Evolutionary conservation across 768 basidiomycete species (phyloP).

Genomic region (Cyathus striatus): DNA sequence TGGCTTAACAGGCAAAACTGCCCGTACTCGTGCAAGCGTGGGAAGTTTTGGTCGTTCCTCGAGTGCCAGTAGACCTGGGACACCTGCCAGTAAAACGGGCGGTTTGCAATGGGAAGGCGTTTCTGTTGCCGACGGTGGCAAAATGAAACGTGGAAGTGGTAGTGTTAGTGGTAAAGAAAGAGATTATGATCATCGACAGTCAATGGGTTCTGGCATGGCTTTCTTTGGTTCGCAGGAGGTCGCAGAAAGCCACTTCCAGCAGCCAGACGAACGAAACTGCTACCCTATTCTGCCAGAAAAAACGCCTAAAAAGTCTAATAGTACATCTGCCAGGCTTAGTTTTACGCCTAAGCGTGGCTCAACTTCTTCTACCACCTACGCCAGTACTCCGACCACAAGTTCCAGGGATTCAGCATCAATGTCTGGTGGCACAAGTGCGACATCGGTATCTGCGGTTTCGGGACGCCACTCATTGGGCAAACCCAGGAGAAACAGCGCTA

Average conservation of each 20-base stretch:
- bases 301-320: conserved; percentile 60
- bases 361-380: conserved; percentile 83
- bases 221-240: conserved; percentile 31
- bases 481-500: conserved; percentile 73
- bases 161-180: conserved; percentile 37
- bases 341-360: conserved; percentile 87
- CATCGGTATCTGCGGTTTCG: conserved; percentile 69
- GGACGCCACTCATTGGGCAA: conserved; percentile 69
- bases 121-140: conserved; percentile 32
- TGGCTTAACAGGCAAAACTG: conserved; percentile 73
- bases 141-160: conserved; percentile 32
- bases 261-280: conserved; percentile 35
- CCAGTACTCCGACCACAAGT: conserved; percentile 71
- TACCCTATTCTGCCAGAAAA: conserved; percentile 50
- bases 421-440: conserved; percentile 72
- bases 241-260: conserved; percentile 57
- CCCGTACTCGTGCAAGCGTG: conserved; percentile 73
- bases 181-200: conserved; percentile 32
- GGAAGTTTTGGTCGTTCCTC: conserved; percentile 65
- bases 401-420: conserved; percentile 86
- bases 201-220: conserved; percentile 25
- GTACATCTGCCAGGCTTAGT: conserved; percentile 57
- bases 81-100: conserved; percentile 63
- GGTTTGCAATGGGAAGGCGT: conserved; percentile 76
- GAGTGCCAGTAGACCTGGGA: conserved; percentile 66